Evolutionary conservation across 495 filamentous ascomycete genomes (phyloP).

Genomic region (Rhizodiscina lignyota): DNA sequence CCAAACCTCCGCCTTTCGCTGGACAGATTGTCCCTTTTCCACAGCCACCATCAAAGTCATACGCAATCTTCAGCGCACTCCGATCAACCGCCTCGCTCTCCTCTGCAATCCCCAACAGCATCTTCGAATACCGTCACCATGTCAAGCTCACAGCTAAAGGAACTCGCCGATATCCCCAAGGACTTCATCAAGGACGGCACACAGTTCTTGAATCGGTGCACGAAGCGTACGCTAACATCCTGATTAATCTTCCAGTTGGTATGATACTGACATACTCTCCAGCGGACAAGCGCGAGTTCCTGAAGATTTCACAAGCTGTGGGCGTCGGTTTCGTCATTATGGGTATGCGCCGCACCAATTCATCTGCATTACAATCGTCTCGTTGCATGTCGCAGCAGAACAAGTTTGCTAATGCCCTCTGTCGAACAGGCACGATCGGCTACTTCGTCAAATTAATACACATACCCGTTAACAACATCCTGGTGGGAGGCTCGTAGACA

Average conservation of each 20-base stretch:
- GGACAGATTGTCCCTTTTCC: no score
- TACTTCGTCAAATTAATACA: slow-evolving; percentile 92
- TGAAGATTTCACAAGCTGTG: slow-evolving; percentile 86
- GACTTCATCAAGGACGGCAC: slow-evolving; percentile 72
- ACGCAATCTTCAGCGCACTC: no score
- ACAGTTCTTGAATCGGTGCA: slow-evolving; percentile 67
- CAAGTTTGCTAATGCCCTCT: no score
- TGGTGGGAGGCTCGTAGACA: slow-evolving; percentile 50
- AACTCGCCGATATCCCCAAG: slow-evolving; percentile 57
- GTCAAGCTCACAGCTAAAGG: not conserved
- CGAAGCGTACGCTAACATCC: slow-evolving; percentile 65
- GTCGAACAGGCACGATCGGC: slow-evolving; percentile 64
- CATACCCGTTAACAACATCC: slow-evolving; percentile 71
- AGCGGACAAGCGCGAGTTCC: slow-evolving; percentile 76
- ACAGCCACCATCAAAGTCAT: no score
- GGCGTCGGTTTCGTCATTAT: slow-evolving; percentile 83
- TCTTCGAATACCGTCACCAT: not conserved
- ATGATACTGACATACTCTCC: slow-evolving; percentile 1
- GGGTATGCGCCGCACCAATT: no score
- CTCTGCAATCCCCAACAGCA: no score
- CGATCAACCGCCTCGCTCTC: no score
- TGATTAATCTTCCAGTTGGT: not conserved
- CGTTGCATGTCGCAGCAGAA: no score
- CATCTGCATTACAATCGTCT: no score
- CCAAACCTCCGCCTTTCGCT: no score